Percentiles rank a stretch among this genome's conserved stretches.
These are phyloP conservation scores for Cryptococcus sp. DNA, from an alignment of 1,284 basidiomycete genomes.

Conservation along the genomic window DNA sequence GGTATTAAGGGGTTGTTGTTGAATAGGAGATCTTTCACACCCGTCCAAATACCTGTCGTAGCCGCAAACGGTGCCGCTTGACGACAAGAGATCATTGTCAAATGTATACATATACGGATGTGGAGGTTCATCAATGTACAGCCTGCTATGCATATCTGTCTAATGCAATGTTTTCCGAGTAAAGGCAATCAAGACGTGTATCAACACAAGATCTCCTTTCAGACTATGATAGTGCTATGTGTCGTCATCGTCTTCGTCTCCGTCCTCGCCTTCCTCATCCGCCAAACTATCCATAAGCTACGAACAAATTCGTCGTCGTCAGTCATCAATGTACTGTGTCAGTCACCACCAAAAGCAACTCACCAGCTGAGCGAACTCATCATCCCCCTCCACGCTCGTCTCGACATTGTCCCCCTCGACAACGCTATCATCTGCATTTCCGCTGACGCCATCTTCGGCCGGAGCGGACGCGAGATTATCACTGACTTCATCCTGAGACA, in stretches of 20 bases:
- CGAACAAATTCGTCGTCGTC: neutral
- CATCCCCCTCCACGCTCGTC: constrained; percentile 28
- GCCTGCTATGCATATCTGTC: no score
- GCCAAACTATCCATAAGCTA: constrained; percentile 17
- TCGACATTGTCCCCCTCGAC: constrained; percentile 4
- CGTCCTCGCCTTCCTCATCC: neutral
- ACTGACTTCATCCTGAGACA: neutral
- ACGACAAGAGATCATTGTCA: neutral
- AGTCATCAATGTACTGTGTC: neutral
- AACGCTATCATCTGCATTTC: neutral
- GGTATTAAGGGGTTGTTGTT: constrained; percentile 52
- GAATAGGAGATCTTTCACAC: constrained; percentile 42
- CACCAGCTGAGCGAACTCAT: constrained; percentile 46
- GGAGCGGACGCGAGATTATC: neutral
- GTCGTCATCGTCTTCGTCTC: no score
- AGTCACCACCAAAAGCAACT: constrained; percentile 1
- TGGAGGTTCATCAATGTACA: no score
- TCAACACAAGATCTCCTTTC: no score
- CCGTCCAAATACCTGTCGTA: neutral
- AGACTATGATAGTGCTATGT: no score
- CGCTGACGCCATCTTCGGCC: neutral
- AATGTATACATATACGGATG: no score
- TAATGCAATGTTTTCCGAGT: no score
- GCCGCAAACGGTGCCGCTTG: neutral
- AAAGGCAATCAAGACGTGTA: no score